Conservation (phyloP, 116 monocot species). For the Trichopus zeylanicus region DNA sequence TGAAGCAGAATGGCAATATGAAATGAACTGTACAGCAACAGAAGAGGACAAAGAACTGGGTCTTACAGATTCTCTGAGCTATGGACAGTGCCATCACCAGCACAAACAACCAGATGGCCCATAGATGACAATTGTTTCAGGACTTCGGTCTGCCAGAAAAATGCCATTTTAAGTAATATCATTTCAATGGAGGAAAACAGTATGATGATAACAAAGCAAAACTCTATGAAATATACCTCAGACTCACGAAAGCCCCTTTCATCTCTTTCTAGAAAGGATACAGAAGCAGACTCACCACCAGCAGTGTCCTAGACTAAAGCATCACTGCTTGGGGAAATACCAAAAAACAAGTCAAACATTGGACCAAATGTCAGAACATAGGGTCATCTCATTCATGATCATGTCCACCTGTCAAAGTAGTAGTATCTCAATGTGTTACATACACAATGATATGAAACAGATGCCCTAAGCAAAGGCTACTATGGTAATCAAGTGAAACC, state of each 20-base stretch:
- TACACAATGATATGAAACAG: too few relatives aligned
- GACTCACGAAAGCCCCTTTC: constrained; percentile 53
- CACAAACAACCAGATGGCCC: constrained; percentile 84
- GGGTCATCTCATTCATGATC: constrained; percentile 7
- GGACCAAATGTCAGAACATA: background rate
- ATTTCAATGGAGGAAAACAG: background rate
- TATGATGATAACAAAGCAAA: background rate
- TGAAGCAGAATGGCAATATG: too few relatives aligned
- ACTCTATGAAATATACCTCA: constrained; percentile 32
- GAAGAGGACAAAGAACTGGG: background rate
- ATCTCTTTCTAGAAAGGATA: constrained; percentile 43
- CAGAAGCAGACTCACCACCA: constrained; percentile 39
- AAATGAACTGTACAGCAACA: background rate
- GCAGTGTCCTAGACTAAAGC: constrained; percentile 56
- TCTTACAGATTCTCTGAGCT: constrained; percentile 74
- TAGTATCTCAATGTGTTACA: constrained; percentile 70
- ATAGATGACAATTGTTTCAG: constrained; percentile 87
- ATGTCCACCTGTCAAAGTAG: constrained; percentile 81
- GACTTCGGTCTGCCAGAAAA: constrained; percentile 70
- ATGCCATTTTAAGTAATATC: constrained; percentile 2
- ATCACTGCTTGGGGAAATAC: constrained; percentile 30
- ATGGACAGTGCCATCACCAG: constrained; percentile 76
- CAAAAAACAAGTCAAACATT: constrained; percentile 15
- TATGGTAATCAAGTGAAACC: too few relatives aligned
- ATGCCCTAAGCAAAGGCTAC: too few relatives aligned